Base-by-base conservation (phyloP, 2,329 filamentous ascomycete species). In the Cladosporium sp. region DNA sequence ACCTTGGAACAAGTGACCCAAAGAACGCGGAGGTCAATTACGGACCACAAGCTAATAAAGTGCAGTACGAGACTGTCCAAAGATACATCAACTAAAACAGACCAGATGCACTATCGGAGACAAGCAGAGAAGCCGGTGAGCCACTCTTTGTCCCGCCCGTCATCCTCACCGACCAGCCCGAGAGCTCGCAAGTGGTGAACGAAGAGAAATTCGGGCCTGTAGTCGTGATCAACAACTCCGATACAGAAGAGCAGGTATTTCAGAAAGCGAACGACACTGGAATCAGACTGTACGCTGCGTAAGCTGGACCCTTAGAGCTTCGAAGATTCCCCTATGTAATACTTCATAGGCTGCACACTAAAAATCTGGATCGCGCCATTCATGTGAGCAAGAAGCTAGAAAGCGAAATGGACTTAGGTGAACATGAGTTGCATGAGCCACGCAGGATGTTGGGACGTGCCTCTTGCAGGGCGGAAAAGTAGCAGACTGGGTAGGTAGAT, bases 81-180 rank as follows among this genome's bases (percentile, higher is more conserved):
- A 78, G 77, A 67, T 86, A 86, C 76, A 88, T 88, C 67, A 76
- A 93, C 72, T 78, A 82, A 62, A 86, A 85, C 60, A 87, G 87
- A 77, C 77, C 83, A 63, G 79, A 78, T 37, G 87, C 76, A 52
- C 71, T 94, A 60, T 82, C 85, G 67, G 80, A 78, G 40, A 86
- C 86, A 65, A 86, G 86, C 69, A 86, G 87, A 66, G 87, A 86
- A 74, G 90, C 90, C 60, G 76, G 81, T 66, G 86, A 90, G 80
- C 67, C 90, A 61, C 95, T 89, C 83, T 95, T 93, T 80, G 93
- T 95, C 75, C 79, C 93, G 80, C 91, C 91, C 39, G 95, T 91
- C 69, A 90, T 95, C 78, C 91, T 83, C 82, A 86, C 83, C 74
- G 86, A 91, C 70, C 90, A 94, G 65, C 83, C 79, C 49, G 79